A percentile compares a stretch with the other conserved stretches of the same genome.
Evolutionary conservation across 2,329 filamentous ascomycete species (phyloP).

Genomic region (Sporothrix inflata): DNA sequence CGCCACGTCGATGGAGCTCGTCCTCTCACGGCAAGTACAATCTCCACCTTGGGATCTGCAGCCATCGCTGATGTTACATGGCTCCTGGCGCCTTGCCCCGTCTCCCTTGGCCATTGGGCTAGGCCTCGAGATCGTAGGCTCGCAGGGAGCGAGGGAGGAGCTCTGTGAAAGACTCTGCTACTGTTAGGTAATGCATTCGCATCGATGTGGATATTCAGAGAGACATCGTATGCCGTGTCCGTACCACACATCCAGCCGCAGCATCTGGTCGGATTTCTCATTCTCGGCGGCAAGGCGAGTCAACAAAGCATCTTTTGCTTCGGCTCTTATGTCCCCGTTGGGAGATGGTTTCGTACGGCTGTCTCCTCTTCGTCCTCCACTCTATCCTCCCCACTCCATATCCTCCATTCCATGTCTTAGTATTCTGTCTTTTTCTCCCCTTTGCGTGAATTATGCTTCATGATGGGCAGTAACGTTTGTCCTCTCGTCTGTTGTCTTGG

Average conservation of each 20-base stretch:
- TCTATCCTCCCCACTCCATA: too few relatives aligned
- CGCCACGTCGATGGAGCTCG: not conserved
- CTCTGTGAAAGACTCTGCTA: not conserved
- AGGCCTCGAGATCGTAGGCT: not conserved
- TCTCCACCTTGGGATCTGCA: conserved; percentile 5
- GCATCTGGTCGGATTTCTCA: not conserved
- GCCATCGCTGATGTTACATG: conserved; percentile 4
- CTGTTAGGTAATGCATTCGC: conserved; percentile 5
- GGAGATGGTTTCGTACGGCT: not conserved
- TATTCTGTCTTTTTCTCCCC: not conserved
- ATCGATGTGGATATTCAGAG: not conserved
- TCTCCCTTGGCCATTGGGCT: not conserved
- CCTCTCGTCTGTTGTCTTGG: not conserved
- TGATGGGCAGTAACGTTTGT: not conserved
- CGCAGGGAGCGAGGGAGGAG: too few relatives aligned
- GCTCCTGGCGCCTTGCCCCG: not conserved
- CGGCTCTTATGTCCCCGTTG: conserved; percentile 2
- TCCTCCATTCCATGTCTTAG: not conserved
- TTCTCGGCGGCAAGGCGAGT: not conserved
- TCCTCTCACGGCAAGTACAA: not conserved
- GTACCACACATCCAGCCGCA: not conserved
- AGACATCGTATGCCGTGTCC: not conserved
- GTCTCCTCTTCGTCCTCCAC: too few relatives aligned
- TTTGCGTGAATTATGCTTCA: not conserved
- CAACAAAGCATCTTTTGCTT: not conserved